Evolutionary conservation across 2,329 filamentous ascomycete genomes (phyloP).

Genomic region (Pseudogymnoascus sp.): DNA sequence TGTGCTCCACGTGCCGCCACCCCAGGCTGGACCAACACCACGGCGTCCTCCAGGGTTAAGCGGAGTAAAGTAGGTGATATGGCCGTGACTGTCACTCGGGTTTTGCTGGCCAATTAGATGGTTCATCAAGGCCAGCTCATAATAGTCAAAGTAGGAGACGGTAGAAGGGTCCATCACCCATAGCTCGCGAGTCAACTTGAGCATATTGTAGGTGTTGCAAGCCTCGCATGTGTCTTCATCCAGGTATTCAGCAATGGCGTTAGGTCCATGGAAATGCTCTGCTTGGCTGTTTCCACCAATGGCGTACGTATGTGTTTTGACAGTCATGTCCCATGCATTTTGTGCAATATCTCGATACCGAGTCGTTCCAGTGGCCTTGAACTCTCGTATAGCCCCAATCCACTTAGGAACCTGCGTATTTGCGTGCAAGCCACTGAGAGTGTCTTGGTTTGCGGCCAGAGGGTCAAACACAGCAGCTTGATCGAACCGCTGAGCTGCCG

Average conservation of each 20-base stretch:
- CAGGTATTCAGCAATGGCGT: constrained; percentile 39
- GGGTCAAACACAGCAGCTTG: constrained; percentile 40
- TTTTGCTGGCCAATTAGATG: constrained; percentile 43
- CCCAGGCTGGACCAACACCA: constrained; percentile 44
- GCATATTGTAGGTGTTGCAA: constrained; percentile 50
- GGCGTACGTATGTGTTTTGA: constrained; percentile 40
- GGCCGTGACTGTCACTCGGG: constrained; percentile 36
- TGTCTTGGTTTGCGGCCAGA: constrained; percentile 37
- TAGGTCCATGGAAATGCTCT: constrained; percentile 41
- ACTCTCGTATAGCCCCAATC: constrained; percentile 42
- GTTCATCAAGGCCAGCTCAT: constrained; percentile 42
- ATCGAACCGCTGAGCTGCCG: constrained; percentile 41
- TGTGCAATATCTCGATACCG: constrained; percentile 40
- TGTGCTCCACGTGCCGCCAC: constrained; percentile 45
- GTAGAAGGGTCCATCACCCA: constrained; percentile 35
- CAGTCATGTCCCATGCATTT: constrained; percentile 41
- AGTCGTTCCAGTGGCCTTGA: constrained; percentile 37
- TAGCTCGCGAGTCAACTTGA: constrained; percentile 44
- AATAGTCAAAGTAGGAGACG: constrained; percentile 43
- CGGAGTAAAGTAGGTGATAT: constrained; percentile 45
- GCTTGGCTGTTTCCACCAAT: constrained; percentile 46
- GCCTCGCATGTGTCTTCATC: constrained; percentile 40
- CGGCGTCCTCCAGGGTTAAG: constrained; percentile 39
- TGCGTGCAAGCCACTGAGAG: constrained; percentile 40
- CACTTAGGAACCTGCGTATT: constrained; percentile 47